A percentile compares a stretch with the other conserved stretches of the same genome.
phyloP scores from a whole-genome alignment of 2,329 filamentous ascomycete species.

The Penicillium sp. region DNA sequence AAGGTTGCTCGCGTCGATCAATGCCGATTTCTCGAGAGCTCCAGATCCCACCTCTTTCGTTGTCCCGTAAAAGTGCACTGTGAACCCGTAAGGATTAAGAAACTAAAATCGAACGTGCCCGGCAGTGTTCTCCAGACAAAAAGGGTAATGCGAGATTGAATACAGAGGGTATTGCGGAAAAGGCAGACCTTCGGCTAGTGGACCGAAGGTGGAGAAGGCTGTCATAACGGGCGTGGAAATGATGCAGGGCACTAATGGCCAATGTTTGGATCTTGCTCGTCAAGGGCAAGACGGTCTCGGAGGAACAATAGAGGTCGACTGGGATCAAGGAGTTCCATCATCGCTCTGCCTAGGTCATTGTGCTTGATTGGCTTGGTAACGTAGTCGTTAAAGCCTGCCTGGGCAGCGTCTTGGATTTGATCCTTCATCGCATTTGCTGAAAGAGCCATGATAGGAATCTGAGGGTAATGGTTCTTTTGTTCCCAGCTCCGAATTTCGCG shows the following conservation, averaged over 20 bases:
- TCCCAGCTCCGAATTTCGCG: slow-evolving; percentile 49
- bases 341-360: slow-evolving; percentile 49
- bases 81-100: slow-evolving; percentile 3
- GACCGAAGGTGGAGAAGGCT: neutral
- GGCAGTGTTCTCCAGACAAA: slow-evolving; percentile 3
- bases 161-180: slow-evolving; percentile 2
- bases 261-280: slow-evolving; percentile 13
- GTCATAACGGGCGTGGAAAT: neutral
- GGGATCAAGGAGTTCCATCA: slow-evolving; percentile 48
- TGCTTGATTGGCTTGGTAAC: slow-evolving; percentile 52
- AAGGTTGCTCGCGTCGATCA: neutral
- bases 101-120: slow-evolving; percentile 5
- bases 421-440: slow-evolving; percentile 52
- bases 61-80: slow-evolving; percentile 4
- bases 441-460: slow-evolving; percentile 50
- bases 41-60: neutral
- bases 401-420: slow-evolving; percentile 47
- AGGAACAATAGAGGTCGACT: slow-evolving; percentile 43
- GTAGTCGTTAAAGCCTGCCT: slow-evolving; percentile 50
- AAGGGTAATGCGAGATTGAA: neutral
- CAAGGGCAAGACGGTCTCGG: slow-evolving; percentile 37
- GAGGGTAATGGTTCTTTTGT: slow-evolving; percentile 44
- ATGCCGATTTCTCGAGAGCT: neutral
- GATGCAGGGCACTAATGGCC: slow-evolving; percentile 12
- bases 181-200: neutral